These are phyloP conservation scores for Vanilla planifolia DNA, from an alignment of 106 monocot species.

Conservation along the genomic window DNA sequence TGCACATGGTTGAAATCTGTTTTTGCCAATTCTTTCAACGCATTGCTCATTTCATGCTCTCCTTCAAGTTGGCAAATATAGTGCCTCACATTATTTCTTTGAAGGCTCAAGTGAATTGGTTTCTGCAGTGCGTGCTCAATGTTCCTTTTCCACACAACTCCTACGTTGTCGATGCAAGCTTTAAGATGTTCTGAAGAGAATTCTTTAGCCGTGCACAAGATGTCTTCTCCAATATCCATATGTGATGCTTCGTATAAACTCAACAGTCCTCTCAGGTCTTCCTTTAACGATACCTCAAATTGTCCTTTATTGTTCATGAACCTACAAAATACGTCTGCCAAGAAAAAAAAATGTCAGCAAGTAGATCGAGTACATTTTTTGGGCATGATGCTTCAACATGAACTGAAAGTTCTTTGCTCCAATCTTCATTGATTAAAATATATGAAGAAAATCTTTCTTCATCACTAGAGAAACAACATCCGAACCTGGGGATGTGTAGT, in stretches of 20 bases:
- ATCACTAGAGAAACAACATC: too few species aligned
- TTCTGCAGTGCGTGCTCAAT: conserved; percentile 25
- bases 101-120: conserved; percentile 28
- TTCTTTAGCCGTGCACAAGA: conserved; percentile 26
- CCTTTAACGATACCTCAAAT: conserved; percentile 10
- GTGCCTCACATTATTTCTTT: conserved; percentile 12
- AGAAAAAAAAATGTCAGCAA: too few species aligned
- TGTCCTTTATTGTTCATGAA: conserved; percentile 19
- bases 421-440: too few species aligned
- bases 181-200: conserved; percentile 21
- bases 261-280: too few species aligned
- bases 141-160: background rate
- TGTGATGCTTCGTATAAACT: conserved; percentile 46
- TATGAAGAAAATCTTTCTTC: too few species aligned
- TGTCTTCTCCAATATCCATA: conserved; percentile 26
- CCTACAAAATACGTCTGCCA: conserved; percentile 22
- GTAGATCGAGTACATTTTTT: too few species aligned
- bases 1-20: conserved; percentile 32
- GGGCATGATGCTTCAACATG: too few species aligned
- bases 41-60: background rate
- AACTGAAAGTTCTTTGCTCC: too few species aligned
- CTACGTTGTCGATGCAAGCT: too few species aligned
- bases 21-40: conserved; percentile 23
- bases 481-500: background rate
- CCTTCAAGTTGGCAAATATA: conserved; percentile 8